Percentiles rank a stretch among this genome's conserved stretches.
Conservation (phyloP, 768 basidiomycete genomes). For the Suillus brevipes region DNA sequence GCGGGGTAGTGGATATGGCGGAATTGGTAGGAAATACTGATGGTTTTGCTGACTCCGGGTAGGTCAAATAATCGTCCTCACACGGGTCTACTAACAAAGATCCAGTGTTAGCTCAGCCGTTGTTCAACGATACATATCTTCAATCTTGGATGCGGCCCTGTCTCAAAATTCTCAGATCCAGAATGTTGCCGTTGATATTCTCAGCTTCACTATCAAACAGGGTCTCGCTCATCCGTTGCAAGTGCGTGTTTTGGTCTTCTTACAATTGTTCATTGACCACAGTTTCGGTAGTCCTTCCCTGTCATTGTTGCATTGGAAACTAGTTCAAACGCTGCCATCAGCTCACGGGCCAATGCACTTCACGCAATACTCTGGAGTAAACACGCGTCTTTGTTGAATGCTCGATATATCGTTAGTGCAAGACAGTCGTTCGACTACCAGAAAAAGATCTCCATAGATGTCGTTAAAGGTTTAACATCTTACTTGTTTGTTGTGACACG, state of each 20-base stretch:
- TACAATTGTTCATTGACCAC: conserved; percentile 4
- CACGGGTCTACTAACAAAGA: not conserved
- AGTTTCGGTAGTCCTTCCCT: conserved; percentile 70
- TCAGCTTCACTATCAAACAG: conserved; percentile 92
- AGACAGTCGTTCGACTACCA: conserved; percentile 84
- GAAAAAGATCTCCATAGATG: conserved; percentile 47
- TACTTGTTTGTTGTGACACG: not conserved
- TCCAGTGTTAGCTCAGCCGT: conserved; percentile 89
- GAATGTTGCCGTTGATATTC: conserved; percentile 81
- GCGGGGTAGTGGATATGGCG: conserved; percentile 76
- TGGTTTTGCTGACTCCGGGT: conserved; percentile 98
- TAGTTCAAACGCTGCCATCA: conserved; percentile 56
- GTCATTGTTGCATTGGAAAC: conserved; percentile 94
- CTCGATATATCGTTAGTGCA: conserved; percentile 80
- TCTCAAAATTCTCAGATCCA: conserved; percentile 73
- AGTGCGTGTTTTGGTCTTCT: conserved; percentile 40
- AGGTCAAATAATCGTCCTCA: conserved; percentile 24
- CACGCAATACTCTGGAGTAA: conserved; percentile 85
- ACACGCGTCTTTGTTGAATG: conserved; percentile 86
- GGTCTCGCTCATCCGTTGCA: conserved; percentile 94
- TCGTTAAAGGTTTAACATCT: conserved; percentile 50
- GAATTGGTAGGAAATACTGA: conserved; percentile 94
- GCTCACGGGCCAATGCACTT: conserved; percentile 74
- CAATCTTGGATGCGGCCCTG: conserved; percentile 79
- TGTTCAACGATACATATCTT: conserved; percentile 86